Conservation (phyloP, 257 asterid genomes). For the Salvia rosmarinus region DNA sequence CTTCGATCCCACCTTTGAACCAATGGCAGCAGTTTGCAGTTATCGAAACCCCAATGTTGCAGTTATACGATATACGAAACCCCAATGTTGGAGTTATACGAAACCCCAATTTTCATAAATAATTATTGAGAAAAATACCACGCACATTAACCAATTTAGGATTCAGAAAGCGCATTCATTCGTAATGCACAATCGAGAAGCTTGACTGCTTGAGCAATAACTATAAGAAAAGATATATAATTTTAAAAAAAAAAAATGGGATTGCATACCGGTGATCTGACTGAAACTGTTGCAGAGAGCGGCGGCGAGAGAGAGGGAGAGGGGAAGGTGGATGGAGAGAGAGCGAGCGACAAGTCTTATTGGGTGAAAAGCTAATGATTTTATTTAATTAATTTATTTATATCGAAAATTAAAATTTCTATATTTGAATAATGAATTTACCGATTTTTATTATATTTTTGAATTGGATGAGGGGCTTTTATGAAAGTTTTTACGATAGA, state of each 20-base stretch:
- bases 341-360: background rate
- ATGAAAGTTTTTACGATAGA: no score
- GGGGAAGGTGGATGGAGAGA: background rate
- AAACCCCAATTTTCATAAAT: conserved; percentile 3
- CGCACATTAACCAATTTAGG: background rate
- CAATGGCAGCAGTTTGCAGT: background rate
- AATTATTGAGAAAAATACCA: background rate
- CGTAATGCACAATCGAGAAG: background rate
- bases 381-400: no score
- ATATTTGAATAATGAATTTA: no score
- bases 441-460: no score
- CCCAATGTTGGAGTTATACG: no score
- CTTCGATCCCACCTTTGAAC: background rate
- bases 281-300: conserved; percentile 13
- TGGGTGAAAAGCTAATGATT: no score
- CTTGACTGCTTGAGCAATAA: background rate
- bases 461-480: no score
- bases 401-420: no score
- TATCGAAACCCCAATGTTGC: background rate
- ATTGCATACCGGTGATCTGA: background rate
- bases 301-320: conserved; percentile 28
- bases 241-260: background rate
- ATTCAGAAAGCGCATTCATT: background rate
- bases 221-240: background rate
- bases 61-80: no score